Evolutionary conservation across 1,284 basidiomycete species (phyloP).

Genomic region (Coriolopsis trogii): DNA sequence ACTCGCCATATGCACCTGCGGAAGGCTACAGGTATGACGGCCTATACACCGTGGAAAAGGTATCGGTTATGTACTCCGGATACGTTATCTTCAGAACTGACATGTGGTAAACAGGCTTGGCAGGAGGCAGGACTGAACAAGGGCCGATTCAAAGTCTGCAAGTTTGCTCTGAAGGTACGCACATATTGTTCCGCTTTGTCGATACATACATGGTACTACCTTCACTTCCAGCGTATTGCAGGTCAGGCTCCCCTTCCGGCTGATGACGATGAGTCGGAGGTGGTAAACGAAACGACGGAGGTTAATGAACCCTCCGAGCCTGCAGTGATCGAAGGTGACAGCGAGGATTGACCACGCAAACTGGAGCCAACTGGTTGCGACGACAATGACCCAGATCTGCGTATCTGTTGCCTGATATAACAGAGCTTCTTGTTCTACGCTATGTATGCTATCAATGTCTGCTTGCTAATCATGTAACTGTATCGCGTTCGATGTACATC

Average conservation of each 20-base stretch:
- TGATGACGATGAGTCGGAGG: constrained; percentile 6
- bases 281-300: not conserved
- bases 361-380: too few species aligned
- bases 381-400: too few species aligned
- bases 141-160: constrained; percentile 71
- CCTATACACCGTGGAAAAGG: constrained; percentile 76
- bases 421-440: too few species aligned
- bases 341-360: too few species aligned
- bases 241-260: constrained; percentile 54
- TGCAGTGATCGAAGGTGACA: too few species aligned
- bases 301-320: not conserved
- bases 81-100: not conserved
- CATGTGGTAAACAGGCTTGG: constrained; percentile 54
- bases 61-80: constrained; percentile 25
- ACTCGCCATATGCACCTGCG: constrained; percentile 66
- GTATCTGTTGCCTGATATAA: too few species aligned
- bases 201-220: not conserved
- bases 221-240: constrained; percentile 55
- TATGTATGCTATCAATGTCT: too few species aligned
- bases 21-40: constrained; percentile 89
- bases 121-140: constrained; percentile 67
- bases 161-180: constrained; percentile 74
- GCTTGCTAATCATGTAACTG: too few species aligned
- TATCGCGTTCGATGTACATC: too few species aligned
- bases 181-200: not conserved